phyloP scores from a whole-genome alignment of 106 monocot species.

The Dendrobium officinale region DNA sequence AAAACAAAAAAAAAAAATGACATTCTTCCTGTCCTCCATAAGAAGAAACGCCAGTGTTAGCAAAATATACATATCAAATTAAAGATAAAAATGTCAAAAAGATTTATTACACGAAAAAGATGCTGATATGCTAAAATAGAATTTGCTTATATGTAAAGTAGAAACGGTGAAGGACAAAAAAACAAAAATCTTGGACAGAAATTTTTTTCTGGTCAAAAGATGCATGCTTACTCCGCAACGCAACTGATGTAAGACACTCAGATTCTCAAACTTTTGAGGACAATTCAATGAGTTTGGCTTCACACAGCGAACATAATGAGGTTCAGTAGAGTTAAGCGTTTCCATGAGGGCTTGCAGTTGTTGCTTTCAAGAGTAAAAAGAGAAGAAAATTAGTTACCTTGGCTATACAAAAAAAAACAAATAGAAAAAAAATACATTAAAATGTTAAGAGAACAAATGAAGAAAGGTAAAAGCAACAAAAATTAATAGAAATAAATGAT shows the following conservation, averaged over 20 bases:
- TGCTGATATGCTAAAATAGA: background rate
- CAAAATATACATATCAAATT: background rate
- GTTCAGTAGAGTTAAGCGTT: constrained; percentile 83
- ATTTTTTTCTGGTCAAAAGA: background rate
- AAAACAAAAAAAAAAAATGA: background rate
- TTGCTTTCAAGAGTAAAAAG: constrained; percentile 42
- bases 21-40: background rate
- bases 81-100: background rate
- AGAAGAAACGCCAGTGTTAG: background rate
- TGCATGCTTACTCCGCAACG: constrained; percentile 76
- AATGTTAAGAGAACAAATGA: background rate
- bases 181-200: background rate
- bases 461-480: background rate
- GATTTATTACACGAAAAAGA: background rate
- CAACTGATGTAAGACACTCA: constrained; percentile 86
- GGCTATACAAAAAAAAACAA: background rate
- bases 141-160: background rate
- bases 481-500: background rate
- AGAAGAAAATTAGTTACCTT: constrained; percentile 4
- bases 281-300: constrained; percentile 87
- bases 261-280: constrained; percentile 91
- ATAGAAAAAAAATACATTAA: background rate
- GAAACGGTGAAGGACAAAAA: background rate
- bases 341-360: constrained; percentile 98
- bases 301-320: constrained; percentile 96